Evolutionary conservation across 768 basidiomycete species (phyloP).

Genomic region (Boletus tylopilopsis): DNA sequence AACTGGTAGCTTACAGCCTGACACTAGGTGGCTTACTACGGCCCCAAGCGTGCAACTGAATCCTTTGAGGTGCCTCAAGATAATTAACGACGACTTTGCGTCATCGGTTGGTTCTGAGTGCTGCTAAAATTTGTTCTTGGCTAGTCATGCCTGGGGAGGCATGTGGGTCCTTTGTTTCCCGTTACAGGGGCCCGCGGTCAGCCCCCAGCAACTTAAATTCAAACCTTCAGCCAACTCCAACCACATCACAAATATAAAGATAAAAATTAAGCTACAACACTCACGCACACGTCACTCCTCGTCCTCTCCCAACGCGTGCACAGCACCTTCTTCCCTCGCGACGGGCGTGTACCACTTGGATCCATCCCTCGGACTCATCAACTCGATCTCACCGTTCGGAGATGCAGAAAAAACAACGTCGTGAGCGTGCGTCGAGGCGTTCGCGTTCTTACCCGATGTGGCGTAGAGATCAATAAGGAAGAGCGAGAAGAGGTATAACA

Average conservation of each 20-base stretch:
- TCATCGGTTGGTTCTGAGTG: no score
- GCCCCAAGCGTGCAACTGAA: no score
- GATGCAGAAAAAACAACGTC: slow-evolving; percentile 22
- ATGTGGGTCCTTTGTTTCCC: no score
- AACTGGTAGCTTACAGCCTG: no score
- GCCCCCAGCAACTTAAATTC: no score
- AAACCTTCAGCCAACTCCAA: not conserved
- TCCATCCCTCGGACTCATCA: slow-evolving; percentile 30
- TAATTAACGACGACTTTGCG: no score
- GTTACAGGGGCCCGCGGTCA: no score
- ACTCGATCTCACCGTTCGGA: slow-evolving; percentile 39
- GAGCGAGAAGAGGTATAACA: slow-evolving; percentile 70
- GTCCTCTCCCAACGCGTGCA: slow-evolving; percentile 52
- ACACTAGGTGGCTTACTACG: no score
- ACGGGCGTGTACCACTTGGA: slow-evolving; percentile 68
- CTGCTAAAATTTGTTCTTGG: no score
- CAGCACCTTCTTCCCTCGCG: slow-evolving; percentile 36
- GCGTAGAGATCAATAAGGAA: slow-evolving; percentile 68
- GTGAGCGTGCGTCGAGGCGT: slow-evolving; percentile 1
- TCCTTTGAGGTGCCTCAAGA: no score
- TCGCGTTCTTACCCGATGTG: slow-evolving; percentile 57
- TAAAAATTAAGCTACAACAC: not conserved
- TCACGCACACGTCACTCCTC: slow-evolving; percentile 38
- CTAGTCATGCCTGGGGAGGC: no score
- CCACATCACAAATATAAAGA: not conserved